A percentile compares a stretch with the other conserved stretches of the same genome.
Conservation (phyloP, 768 basidiomycete species). For the Baorangia bicolor region DNA sequence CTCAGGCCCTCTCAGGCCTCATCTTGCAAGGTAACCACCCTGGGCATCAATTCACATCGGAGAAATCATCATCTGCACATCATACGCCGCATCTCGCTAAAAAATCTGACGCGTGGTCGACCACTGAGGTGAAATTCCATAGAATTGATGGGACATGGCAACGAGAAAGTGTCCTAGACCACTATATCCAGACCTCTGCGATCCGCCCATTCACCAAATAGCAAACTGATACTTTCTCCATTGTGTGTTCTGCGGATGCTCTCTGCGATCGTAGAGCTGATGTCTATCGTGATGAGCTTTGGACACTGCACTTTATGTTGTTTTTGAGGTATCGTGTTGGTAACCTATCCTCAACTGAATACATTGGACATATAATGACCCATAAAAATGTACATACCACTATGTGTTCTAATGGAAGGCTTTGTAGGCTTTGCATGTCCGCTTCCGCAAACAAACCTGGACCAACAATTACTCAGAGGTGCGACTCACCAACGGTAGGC, state of each 20-base stretch:
- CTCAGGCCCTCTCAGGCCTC: no score
- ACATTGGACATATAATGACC: not conserved
- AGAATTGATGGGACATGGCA: not conserved
- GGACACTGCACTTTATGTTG: conserved; percentile 59
- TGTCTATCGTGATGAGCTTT: conserved; percentile 88
- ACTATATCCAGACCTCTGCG: conserved; percentile 31
- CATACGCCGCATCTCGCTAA: not conserved
- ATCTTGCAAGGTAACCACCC: no score
- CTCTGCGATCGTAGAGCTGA: conserved; percentile 91
- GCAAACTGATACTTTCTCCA: conserved; percentile 85
- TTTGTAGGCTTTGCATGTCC: conserved; percentile 63
- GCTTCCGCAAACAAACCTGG: conserved; percentile 79
- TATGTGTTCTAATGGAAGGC: conserved; percentile 77
- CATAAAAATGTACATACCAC: conserved; percentile 54
- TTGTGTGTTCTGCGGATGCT: conserved; percentile 94
- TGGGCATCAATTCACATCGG: no score
- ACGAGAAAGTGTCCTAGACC: conserved; percentile 8
- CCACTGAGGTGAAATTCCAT: not conserved
- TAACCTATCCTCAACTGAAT: conserved; percentile 56
- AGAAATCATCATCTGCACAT: no score
- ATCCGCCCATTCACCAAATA: conserved; percentile 84
- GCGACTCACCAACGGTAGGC: not conserved
- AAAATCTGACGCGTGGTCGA: not conserved
- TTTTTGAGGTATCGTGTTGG: conserved; percentile 90
- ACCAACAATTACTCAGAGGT: conserved; percentile 6